phyloP scores from a whole-genome alignment of 2,329 filamentous ascomycete genomes.

The Cylindrodendrum hubeiense region DNA sequence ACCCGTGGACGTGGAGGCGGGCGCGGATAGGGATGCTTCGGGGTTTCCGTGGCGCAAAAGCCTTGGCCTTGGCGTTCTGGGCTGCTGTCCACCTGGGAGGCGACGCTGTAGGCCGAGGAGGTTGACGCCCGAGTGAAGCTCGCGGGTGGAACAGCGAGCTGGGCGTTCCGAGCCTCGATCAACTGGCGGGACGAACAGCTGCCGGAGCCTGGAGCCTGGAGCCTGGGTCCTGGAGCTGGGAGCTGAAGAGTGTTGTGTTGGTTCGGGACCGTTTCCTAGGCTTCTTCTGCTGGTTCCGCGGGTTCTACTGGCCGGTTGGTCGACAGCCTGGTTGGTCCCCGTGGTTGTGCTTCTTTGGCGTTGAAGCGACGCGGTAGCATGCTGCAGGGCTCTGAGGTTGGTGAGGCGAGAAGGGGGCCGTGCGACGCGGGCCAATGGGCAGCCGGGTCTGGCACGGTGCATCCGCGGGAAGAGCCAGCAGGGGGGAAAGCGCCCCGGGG shows the following conservation, averaged over 20 bases:
- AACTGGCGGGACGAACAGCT: not conserved
- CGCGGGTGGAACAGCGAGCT: not conserved
- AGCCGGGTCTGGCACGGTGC: constrained; percentile 16
- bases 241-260: not conserved
- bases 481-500: not conserved
- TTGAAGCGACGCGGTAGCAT: not conserved
- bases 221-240: too few relatives aligned
- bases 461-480: constrained; percentile 9
- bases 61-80: not conserved
- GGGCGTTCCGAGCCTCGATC: not conserved
- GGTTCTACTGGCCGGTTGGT: not conserved
- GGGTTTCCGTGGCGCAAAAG: not conserved
- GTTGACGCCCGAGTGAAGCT: not conserved
- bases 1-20: not conserved
- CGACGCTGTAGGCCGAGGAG: not conserved
- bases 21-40: not conserved
- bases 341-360: constrained; percentile 5
- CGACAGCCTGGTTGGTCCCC: not conserved
- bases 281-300: not conserved
- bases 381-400: constrained; percentile 17
- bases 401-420: constrained; percentile 22
- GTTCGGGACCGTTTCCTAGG: not conserved
- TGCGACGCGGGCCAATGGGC: constrained; percentile 25
- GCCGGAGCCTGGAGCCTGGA: not conserved
- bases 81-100: not conserved